phyloP scores from a whole-genome alignment of 2,329 filamentous ascomycete species.

The Lachnellula occidentalis region DNA sequence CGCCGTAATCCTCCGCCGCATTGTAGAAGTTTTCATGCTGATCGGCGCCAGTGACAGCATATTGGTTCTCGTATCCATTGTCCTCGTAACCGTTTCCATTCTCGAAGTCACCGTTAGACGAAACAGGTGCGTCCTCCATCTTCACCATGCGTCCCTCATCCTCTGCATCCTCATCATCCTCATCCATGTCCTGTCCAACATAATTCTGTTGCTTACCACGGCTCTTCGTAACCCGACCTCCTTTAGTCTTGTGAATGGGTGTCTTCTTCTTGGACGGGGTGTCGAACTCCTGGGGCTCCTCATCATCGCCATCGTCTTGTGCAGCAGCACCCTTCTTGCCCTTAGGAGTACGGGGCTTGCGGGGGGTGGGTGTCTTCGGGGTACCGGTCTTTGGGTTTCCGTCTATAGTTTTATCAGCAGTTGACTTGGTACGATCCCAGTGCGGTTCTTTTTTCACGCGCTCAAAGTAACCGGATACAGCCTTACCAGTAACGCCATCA shows the following conservation, averaged over 20 bases:
- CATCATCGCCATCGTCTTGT: constrained; percentile 8
- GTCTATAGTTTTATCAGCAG: constrained; percentile 8
- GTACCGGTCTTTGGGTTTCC: not conserved
- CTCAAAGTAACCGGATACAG: constrained; percentile 25
- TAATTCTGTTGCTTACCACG: not conserved
- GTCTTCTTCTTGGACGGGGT: constrained; percentile 20
- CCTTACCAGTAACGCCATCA: constrained; percentile 26
- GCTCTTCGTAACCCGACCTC: constrained; percentile 19
- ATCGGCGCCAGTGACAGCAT: not conserved
- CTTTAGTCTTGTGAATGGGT: constrained; percentile 18
- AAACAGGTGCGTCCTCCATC: not conserved
- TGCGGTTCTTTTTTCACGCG: constrained; percentile 21
- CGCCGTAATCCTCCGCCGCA: not conserved
- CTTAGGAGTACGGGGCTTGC: not conserved
- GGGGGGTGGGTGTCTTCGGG: not conserved
- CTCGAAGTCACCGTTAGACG: not conserved
- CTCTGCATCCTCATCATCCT: constrained; percentile 7
- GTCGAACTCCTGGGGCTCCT: constrained; percentile 1
- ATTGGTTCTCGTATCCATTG: constrained; percentile 3
- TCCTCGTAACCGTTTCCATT: constrained; percentile 4
- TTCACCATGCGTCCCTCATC: not conserved
- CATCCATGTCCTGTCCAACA: constrained; percentile 1
- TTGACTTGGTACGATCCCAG: constrained; percentile 17
- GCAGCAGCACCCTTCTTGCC: not conserved
- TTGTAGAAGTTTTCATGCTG: constrained; percentile 3